phyloP scores from a whole-genome alignment of 805 yeast species.

The Metschnikowia dekortorum region DNA sequence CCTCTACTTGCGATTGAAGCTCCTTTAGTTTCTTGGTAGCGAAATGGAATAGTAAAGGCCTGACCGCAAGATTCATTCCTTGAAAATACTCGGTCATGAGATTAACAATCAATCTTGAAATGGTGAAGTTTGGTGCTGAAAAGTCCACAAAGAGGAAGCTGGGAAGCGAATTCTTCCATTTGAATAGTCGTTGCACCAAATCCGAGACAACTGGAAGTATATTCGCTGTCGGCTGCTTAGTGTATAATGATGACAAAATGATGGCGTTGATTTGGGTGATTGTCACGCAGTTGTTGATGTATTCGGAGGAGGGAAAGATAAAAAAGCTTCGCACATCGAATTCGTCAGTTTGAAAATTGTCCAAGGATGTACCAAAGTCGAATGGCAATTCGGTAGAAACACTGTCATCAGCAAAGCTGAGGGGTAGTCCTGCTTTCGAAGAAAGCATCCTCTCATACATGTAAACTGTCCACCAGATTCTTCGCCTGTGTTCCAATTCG shows the following conservation, averaged over 20 bases:
- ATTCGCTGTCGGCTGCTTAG: slow-evolving; percentile 71
- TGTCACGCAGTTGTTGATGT: slow-evolving; percentile 69
- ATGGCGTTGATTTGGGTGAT: slow-evolving; percentile 77
- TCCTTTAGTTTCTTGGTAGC: slow-evolving; percentile 62
- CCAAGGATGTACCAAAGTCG: slow-evolving; percentile 57
- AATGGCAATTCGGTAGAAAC: slow-evolving; percentile 73
- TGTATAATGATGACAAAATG: slow-evolving; percentile 63
- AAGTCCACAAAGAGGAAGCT: slow-evolving; percentile 63
- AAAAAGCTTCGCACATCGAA: slow-evolving; percentile 59
- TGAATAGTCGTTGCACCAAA: slow-evolving; percentile 58
- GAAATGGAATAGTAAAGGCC: slow-evolving; percentile 74
- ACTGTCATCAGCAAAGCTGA: slow-evolving; percentile 76
- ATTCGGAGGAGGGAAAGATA: slow-evolving; percentile 76
- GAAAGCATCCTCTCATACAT: slow-evolving; percentile 68
- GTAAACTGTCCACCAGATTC: slow-evolving; percentile 48
- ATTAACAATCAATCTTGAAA: slow-evolving; percentile 65
- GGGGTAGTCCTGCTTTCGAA: slow-evolving; percentile 76
- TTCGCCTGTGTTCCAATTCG: slow-evolving; percentile 50
- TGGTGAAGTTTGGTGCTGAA: slow-evolving; percentile 46
- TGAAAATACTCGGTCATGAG: slow-evolving; percentile 81
- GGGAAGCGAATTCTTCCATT: slow-evolving; percentile 66
- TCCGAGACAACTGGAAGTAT: slow-evolving; percentile 71
- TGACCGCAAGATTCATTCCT: slow-evolving; percentile 72
- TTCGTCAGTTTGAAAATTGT: slow-evolving; percentile 32
- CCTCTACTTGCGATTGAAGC: slow-evolving; percentile 32